Conservation (phyloP, 192 early-diverging fungal species). For the Mortierella claussenii region DNA sequence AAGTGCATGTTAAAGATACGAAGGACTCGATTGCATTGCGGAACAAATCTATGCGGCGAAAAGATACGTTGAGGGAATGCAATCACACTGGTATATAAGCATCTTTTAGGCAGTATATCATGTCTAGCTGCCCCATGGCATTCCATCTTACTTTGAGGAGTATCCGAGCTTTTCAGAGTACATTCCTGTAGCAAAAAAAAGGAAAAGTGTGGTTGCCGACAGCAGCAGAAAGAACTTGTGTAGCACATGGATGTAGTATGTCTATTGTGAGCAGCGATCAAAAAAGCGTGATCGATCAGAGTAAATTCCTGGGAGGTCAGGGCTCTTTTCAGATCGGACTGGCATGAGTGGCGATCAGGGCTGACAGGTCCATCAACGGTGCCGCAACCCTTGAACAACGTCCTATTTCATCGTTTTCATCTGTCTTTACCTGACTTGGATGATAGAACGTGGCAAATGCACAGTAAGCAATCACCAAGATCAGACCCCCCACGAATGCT, state of each 20-base stretch:
- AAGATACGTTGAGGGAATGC: no score
- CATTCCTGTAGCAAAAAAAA: constrained; percentile 67
- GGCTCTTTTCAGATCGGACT: not conserved
- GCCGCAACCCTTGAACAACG: no score
- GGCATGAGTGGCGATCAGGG: not conserved
- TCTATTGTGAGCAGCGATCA: constrained; percentile 9
- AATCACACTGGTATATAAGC: no score
- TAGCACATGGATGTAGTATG: constrained; percentile 43
- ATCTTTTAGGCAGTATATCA: no score
- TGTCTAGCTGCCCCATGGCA: no score
- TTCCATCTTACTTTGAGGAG: constrained; percentile 61
- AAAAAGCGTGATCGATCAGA: not conserved
- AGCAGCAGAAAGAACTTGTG: constrained; percentile 51
- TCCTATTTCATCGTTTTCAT: no score
- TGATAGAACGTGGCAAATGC: constrained; percentile 62
- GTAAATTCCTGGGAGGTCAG: not conserved
- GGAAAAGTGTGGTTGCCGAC: constrained; percentile 54
- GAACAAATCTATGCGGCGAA: constrained; percentile 71
- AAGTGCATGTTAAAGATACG: constrained; percentile 68
- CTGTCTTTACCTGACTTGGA: constrained; percentile 60
- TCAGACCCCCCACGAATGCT: constrained; percentile 43
- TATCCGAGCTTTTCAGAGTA: constrained; percentile 66
- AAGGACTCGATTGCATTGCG: constrained; percentile 66
- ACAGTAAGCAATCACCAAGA: constrained; percentile 56
- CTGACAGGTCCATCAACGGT: no score